These are phyloP conservation scores for Schwanniomyces yamadae DNA, from an alignment of 805 yeast species.

Conservation along the genomic window DNA sequence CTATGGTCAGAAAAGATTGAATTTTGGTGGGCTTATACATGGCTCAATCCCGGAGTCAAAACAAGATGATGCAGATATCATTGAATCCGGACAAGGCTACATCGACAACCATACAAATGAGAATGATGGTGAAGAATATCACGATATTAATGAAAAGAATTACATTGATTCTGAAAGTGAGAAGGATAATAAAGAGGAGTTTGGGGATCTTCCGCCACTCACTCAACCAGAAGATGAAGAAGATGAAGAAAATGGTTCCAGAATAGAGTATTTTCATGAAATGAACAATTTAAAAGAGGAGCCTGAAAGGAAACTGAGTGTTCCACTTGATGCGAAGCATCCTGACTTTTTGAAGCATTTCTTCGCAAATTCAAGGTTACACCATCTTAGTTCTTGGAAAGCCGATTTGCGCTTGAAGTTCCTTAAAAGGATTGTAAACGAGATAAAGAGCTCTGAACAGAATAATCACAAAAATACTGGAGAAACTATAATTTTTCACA, in stretches of 20 bases:
- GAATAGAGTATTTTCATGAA: neutral
- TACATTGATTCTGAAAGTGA: neutral
- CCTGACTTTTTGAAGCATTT: constrained; percentile 73
- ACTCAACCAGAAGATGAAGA: constrained; percentile 4
- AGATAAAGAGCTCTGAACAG: constrained; percentile 5
- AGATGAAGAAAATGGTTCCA: constrained; percentile 1
- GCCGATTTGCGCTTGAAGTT: constrained; percentile 65
- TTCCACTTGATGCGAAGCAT: constrained; percentile 56
- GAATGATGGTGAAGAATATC: constrained; percentile 1
- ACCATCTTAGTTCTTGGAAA: constrained; percentile 87
- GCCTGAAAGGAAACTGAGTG: neutral
- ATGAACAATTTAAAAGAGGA: neutral
- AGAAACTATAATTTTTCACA: constrained; percentile 55
- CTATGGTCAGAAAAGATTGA: constrained; percentile 51
- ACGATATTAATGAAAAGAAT: constrained; percentile 3
- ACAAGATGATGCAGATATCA: constrained; percentile 2
- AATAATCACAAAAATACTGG: neutral
- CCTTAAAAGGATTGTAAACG: constrained; percentile 44
- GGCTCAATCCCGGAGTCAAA: constrained; percentile 1
- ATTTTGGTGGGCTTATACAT: constrained; percentile 13
- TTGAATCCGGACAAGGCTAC: constrained; percentile 3
- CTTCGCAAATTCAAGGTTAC: constrained; percentile 80
- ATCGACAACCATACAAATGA: neutral
- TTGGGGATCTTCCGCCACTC: constrained; percentile 1
- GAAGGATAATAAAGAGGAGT: constrained; percentile 6